These are phyloP conservation scores for Tuber calosporum DNA, from an alignment of 495 filamentous ascomycete species.

Conservation along the genomic window DNA sequence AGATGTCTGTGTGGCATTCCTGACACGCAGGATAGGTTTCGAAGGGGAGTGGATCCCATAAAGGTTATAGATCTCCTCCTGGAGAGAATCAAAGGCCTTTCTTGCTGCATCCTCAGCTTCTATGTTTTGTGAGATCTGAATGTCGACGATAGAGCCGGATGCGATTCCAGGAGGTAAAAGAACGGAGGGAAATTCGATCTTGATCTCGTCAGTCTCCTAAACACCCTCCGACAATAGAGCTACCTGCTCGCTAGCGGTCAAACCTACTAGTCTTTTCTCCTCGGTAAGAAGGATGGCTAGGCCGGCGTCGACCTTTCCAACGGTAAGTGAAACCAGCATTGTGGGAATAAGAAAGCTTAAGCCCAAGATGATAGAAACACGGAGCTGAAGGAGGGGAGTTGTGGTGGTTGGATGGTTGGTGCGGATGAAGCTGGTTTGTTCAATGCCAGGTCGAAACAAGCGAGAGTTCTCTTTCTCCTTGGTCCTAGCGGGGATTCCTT, in stretches of 20 bases:
- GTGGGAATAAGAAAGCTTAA: neutral
- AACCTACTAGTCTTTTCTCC: constrained; percentile 85
- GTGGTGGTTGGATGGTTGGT: constrained; percentile 17
- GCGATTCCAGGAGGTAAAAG: constrained; percentile 90
- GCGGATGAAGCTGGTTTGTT: neutral
- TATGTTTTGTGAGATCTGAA: constrained; percentile 85
- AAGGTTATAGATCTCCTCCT: constrained; percentile 74
- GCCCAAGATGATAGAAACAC: neutral
- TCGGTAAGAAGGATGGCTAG: constrained; percentile 94
- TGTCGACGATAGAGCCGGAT: constrained; percentile 94
- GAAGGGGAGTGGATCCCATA: constrained; percentile 77
- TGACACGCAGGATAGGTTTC: constrained; percentile 73
- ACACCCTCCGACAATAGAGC: constrained; percentile 22
- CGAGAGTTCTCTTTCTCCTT: neutral
- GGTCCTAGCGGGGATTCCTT: neutral
- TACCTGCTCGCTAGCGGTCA: neutral
- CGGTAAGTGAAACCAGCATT: constrained; percentile 96
- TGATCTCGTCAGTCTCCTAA: constrained; percentile 22
- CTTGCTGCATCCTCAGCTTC: constrained; percentile 65
- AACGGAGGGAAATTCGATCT: constrained; percentile 99
- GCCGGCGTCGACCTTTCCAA: constrained; percentile 98
- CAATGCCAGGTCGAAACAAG: neutral
- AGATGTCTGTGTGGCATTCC: constrained; percentile 93
- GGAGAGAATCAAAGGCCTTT: constrained; percentile 68
- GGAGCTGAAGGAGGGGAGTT: neutral